Base-by-base conservation (phyloP, 2,329 filamentous ascomycete species). In the Colletotrichum sp. region DNA sequence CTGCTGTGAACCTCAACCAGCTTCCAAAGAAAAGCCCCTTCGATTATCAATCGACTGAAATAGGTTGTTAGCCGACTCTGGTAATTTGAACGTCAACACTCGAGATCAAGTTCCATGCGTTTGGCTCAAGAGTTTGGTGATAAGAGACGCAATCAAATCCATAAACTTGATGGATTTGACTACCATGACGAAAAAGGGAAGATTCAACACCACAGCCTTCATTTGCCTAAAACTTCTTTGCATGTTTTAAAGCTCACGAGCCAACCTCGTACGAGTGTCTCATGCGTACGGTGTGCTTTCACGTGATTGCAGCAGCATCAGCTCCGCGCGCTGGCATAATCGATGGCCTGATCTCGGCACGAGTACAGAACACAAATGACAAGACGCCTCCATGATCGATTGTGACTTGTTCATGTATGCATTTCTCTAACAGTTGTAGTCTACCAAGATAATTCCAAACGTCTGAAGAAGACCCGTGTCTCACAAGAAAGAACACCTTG, bases 41-140 rank as follows among this genome's bases (percentile, higher is more conserved):
- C 44, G 8, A 21, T 49, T 12, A n/a, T 21, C 18, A 49, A 49
- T 13, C 18, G n/a, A 13, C 18, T 49, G 18, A 21, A 2, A 49
- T 10, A n/a, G 5, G 4, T 44, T 18, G 5, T 32, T 12, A 32
- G 30, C 30, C 30, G 30, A 6, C 5, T 2, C 30, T 32, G 30
- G 30, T 32, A 32, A 12, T 32, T 32, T 12, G 8, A 30, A 30
- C 28, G 28, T 30, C 1, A 4, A 30, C 8, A 30, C 8, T 30
- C 4, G n/a, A 13, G 2, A 2, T 18, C n/a, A 18, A 8, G n/a
- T 5, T 8, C 6, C 44, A 2, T 1, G 1, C 44, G 1, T 18
- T 49, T 52, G 9, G n/a, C 44, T 52, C 3, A 13, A 52, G n/a
- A 21, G 2, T 21, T 8, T 4, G 44, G 10, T 5, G 6, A 2